Evolutionary conservation across 345 rosid species (phyloP), one percentile per base, ranked within the genome.

Genomic region (Toxicodendron radicans): DNA sequence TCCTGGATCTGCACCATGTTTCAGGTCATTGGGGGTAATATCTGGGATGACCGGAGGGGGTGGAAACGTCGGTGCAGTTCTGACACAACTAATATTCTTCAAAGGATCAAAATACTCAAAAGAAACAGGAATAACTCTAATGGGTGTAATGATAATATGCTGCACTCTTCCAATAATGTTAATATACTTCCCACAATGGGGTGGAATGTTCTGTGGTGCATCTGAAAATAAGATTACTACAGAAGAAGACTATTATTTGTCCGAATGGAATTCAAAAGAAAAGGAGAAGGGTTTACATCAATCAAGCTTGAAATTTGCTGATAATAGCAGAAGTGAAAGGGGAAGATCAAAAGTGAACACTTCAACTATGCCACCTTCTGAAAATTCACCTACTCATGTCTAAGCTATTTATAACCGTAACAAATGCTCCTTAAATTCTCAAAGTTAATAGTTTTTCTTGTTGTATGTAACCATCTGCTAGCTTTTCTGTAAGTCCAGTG

Each of bases 1-100:
- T 38, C 38, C 38, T 0, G 38, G 38, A 27, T 27, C 30, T 27
- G 1, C 30, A 27, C 30, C 51, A 51, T 51, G 3, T 32, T 64
- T 77, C 49, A 93, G 98, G 90, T 90, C 99, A 23, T 58, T 95
- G 38, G 99, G 99, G 32, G 73, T 92, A 58, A 73, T 90, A 65
- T 91, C 97, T 0, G 97, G 99, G 3, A 91, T 95, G 99, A 84
- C 92, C 0, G 99, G 97, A 65, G 97, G 91, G 0, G 97, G 97
- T 20, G 97, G 99, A 65, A 95, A 90, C 52, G 87, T 90, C 10
- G 99, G 97, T 0, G 97, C 99, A 3, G 92, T 91, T 24, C 33
- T 95, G 33, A 92, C 99, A 10, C 99, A 95, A 16, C 35, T 95
- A 52, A 85, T 90, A 33, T 95, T 95, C 83, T 95, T 95, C 85